phyloP scores from a whole-genome alignment of 73 alveolate genomes.

The Tetrahymena malaccensis region DNA sequence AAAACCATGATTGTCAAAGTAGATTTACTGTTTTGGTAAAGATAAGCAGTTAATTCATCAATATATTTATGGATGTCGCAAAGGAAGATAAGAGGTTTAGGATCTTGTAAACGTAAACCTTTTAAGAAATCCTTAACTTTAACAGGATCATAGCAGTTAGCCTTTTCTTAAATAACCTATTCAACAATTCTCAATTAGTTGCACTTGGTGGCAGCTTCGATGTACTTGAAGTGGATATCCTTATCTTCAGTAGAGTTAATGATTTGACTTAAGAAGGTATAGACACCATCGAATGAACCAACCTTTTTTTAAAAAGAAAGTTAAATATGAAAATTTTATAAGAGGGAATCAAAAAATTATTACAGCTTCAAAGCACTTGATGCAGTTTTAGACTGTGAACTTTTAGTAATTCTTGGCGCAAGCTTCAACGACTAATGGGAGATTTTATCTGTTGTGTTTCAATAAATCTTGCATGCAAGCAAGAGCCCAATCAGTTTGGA shows the following conservation, averaged over 20 bases:
- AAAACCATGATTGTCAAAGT: background rate
- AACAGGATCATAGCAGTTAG: constrained; percentile 90
- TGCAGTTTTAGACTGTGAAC: constrained; percentile 76
- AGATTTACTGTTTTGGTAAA: constrained; percentile 80
- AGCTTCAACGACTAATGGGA: constrained; percentile 88
- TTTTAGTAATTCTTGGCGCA: constrained; percentile 86
- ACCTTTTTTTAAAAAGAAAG: background rate
- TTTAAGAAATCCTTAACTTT: constrained; percentile 97
- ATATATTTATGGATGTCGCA: constrained; percentile 98
- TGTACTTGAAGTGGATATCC: constrained; percentile 97
- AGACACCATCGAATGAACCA: constrained; percentile 83
- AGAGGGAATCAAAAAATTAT: constrained; percentile 7
- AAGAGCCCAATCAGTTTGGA: constrained; percentile 82
- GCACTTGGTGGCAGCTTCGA: constrained; percentile 97
- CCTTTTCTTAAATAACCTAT: constrained; percentile 95
- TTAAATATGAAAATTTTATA: background rate
- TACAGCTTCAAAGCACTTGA: constrained; percentile 86
- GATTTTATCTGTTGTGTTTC: constrained; percentile 88
- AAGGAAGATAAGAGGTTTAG: constrained; percentile 98
- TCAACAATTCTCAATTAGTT: constrained; percentile 97
- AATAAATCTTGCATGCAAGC: constrained; percentile 84
- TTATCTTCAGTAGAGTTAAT: constrained; percentile 92
- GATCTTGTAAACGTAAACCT: constrained; percentile 94
- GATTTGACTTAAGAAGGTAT: constrained; percentile 83
- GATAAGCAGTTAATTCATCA: constrained; percentile 97